phyloP scores from a whole-genome alignment of 441 rosid genomes.

The Pelargonium citronellum region DNA sequence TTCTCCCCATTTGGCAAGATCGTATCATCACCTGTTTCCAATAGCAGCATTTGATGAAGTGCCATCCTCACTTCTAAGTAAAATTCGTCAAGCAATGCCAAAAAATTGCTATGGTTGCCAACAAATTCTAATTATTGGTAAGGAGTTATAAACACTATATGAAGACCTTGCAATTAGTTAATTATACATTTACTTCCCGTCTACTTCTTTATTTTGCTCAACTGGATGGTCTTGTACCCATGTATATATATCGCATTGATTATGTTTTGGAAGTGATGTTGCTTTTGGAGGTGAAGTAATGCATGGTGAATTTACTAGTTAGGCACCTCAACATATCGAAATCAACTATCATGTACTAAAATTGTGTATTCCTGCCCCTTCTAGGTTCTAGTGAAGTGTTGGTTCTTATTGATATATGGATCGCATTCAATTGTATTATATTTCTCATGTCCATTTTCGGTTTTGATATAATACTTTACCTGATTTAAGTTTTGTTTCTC shows the following conservation, averaged over 20 bases:
- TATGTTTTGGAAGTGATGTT: background rate
- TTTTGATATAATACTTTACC: background rate
- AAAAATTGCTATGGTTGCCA: constrained; percentile 74
- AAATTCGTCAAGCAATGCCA: constrained; percentile 30
- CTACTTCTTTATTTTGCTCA: background rate
- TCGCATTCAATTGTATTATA: background rate
- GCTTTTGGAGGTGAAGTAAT: background rate
- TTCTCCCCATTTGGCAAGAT: constrained; percentile 89
- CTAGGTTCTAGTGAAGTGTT: background rate
- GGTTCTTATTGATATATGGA: background rate
- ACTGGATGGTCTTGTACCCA: background rate
- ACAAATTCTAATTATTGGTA: constrained; percentile 56
- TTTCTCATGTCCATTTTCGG: background rate
- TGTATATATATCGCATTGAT: background rate
- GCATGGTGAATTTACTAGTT: background rate
- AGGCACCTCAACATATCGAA: constrained; percentile 3
- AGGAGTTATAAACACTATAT: constrained; percentile 12
- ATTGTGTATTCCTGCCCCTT: background rate
- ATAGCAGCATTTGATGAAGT: constrained; percentile 74
- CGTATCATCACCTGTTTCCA: constrained; percentile 93
- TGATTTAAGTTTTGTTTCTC: background rate
- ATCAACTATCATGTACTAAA: background rate
- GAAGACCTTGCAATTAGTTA: background rate
- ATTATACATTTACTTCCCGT: background rate
- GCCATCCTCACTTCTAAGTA: constrained; percentile 30